Percentiles rank a stretch among this genome's conserved stretches.
Evolutionary conservation across 202 grass and related monocot genomes (phyloP).

Genomic region (Panicum virgatum): DNA sequence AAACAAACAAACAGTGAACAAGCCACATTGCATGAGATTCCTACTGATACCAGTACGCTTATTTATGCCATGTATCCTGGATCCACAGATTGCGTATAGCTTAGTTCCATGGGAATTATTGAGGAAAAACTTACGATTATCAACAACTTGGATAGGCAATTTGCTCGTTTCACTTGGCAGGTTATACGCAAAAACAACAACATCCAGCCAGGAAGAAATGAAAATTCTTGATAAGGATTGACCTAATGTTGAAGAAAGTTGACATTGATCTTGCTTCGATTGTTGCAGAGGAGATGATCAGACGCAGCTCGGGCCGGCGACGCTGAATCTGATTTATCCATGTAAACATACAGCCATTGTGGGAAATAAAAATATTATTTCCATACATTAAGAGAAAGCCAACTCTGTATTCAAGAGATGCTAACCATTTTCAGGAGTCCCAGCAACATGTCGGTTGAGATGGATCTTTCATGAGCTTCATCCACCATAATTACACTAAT

Average conservation of each 20-base stretch:
- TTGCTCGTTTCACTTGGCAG: not conserved
- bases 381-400: conserved; percentile 12
- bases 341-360: conserved; percentile 11
- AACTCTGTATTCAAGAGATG: conserved; percentile 14
- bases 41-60: not conserved
- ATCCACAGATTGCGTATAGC: too few relatives aligned
- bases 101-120: too few relatives aligned
- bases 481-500: conserved; percentile 95
- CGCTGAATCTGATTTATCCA: conserved; percentile 79
- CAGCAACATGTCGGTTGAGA: conserved; percentile 96
- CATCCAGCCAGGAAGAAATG: conserved; percentile 34
- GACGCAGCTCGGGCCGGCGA: conserved; percentile 68
- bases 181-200: not conserved
- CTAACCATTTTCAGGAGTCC: conserved; percentile 93
- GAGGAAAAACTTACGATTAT: too few relatives aligned
- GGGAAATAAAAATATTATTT: conserved; percentile 20
- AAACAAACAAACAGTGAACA: not conserved
- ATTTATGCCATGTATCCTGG: not conserved
- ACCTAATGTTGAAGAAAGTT: conserved; percentile 91
- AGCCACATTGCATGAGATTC: not conserved
- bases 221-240: conserved; percentile 38
- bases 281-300: conserved; percentile 97
- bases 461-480: conserved; percentile 98
- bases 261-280: conserved; percentile 99
- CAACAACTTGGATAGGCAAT: too few relatives aligned